Evolutionary conservation across 768 basidiomycete genomes (phyloP), one percentile per base, ranked within the genome.

Genomic region (Pleurotus citrinopileatus): DNA sequence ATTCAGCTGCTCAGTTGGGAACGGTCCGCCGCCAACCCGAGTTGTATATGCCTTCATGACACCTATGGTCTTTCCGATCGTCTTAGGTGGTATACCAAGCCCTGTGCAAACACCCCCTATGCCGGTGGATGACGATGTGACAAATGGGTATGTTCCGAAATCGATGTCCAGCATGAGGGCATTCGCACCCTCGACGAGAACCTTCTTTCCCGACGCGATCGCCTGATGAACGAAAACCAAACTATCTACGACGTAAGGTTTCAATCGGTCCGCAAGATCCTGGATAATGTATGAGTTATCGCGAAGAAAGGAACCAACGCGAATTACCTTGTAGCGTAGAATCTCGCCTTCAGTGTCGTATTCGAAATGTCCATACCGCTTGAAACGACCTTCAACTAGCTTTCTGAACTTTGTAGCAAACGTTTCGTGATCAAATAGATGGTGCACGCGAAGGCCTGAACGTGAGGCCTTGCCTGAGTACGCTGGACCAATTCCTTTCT

Each of bases 271-370:
- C 1, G 97, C 94, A 36, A 98, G 82, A 38, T 70, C 80, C 94
- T 95, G 47, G 7, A 32, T 32, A 12, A 12, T n/a, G 13, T 51
- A 5, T 26, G 48, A 29, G 9, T 17, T 25, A 3, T 12, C 12
- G 17, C 22, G 27, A n/a, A 3, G 4, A 7, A 22, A 17, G 6
- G 3, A 9, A 10, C 10, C 17, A n/a, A 8, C 13, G 12, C 20
- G n/a, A 34, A 72, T 32, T 55, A 87, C 92, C 83, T 93, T 87
- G 80, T 98, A 98, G 32, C 95, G 86, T 61, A 78, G 60, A 48
- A 99, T 98, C 72, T 99, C 97, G 25, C 84, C 93, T 65, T 98
- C 96, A 8, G 97, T 98, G 67, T 98, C 97, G 67, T 98, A 98
- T 65, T 98, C 95, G 62, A 99, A 99, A 66, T 91, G 75, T 0